Percentiles rank a stretch among this genome's conserved stretches.
Conservation (phyloP, 192 early-diverging fungal genomes). For the Backusella luteola region DNA sequence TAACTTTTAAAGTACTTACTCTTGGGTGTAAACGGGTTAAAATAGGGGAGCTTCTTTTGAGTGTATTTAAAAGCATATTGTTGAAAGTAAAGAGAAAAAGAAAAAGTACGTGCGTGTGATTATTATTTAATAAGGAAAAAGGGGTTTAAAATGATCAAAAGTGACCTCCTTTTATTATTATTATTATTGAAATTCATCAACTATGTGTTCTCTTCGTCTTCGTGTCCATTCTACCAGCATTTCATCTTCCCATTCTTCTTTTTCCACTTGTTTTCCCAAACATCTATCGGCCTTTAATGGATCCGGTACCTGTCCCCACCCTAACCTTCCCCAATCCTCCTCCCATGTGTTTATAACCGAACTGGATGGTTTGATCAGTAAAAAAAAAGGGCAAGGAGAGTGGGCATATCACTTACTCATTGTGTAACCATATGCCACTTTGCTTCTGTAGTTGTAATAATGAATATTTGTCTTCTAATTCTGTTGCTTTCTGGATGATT, state of each 20-base stretch:
- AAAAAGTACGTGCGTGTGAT: background rate
- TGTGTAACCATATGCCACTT: constrained; percentile 43
- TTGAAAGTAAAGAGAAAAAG: background rate
- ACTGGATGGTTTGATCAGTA: constrained; percentile 1
- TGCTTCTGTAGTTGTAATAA: constrained; percentile 43
- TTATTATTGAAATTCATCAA: background rate
- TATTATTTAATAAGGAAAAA: background rate
- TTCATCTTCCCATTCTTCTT: constrained; percentile 44
- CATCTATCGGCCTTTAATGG: constrained; percentile 25
- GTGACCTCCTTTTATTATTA: background rate
- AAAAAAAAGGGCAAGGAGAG: background rate
- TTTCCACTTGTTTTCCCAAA: constrained; percentile 13
- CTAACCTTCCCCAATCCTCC: constrained; percentile 22
- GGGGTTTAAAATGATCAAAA: background rate
- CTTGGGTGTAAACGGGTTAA: background rate
- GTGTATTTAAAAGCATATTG: constrained; percentile 3
- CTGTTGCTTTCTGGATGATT: constrained; percentile 40
- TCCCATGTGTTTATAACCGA: constrained; percentile 38
- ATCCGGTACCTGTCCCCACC: constrained; percentile 26
- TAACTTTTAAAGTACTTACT: background rate
- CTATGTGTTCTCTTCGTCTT: constrained; percentile 8
- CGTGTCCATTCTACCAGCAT: constrained; percentile 25
- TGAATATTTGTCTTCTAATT: constrained; percentile 43
- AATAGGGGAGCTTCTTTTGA: background rate
- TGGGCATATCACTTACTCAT: constrained; percentile 36